Percentiles rank a stretch among this genome's conserved stretches.
phyloP scores from a whole-genome alignment of 2,329 filamentous ascomycete genomes.

The Plectosphaerella cucumerina region DNA sequence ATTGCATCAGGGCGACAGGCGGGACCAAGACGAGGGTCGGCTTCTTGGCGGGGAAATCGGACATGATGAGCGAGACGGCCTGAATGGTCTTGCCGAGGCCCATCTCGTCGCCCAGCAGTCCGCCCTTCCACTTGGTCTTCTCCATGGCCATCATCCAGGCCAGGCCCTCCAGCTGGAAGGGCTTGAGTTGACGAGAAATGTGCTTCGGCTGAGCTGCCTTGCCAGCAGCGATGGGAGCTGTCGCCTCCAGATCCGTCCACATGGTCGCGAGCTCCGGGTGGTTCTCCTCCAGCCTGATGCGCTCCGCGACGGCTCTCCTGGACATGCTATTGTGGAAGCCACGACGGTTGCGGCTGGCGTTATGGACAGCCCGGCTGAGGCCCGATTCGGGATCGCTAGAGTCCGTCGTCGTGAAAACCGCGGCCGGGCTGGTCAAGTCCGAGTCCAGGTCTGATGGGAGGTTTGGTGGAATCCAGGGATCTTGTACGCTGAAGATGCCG shows the following conservation, averaged over 20 bases:
- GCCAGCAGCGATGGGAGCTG: slow-evolving; percentile 59
- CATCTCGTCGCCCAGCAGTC: slow-evolving; percentile 95
- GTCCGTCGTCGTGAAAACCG: slow-evolving; percentile 1
- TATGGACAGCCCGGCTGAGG: slow-evolving; percentile 3
- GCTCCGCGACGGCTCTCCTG: slow-evolving; percentile 38
- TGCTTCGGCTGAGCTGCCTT: slow-evolving; percentile 67
- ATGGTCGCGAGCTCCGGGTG: slow-evolving; percentile 80
- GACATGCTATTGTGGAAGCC: slow-evolving; percentile 21
- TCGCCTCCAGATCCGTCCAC: slow-evolving; percentile 73
- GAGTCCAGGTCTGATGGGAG: slow-evolving; percentile 1
- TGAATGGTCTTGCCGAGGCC: slow-evolving; percentile 98
- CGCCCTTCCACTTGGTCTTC: slow-evolving; percentile 77
- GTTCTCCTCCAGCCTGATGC: slow-evolving; percentile 64
- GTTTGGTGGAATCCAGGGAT: too few relatives aligned
- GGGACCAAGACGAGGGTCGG: slow-evolving; percentile 88
- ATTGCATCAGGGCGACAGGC: slow-evolving; percentile 93
- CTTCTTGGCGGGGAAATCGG: slow-evolving; percentile 79
- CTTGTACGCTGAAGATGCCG: too few relatives aligned
- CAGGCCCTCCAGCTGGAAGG: slow-evolving; percentile 89
- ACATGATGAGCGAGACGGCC: slow-evolving; percentile 97
- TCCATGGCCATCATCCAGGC: slow-evolving; percentile 96
- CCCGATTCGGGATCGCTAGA: background rate
- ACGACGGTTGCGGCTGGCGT: slow-evolving; percentile 24
- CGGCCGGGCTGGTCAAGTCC: too few relatives aligned
- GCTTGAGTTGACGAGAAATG: slow-evolving; percentile 82